Evolutionary conservation across 1,284 basidiomycete species (phyloP), one percentile per base, ranked within the genome.

Genomic region (Marasmius sp.): DNA sequence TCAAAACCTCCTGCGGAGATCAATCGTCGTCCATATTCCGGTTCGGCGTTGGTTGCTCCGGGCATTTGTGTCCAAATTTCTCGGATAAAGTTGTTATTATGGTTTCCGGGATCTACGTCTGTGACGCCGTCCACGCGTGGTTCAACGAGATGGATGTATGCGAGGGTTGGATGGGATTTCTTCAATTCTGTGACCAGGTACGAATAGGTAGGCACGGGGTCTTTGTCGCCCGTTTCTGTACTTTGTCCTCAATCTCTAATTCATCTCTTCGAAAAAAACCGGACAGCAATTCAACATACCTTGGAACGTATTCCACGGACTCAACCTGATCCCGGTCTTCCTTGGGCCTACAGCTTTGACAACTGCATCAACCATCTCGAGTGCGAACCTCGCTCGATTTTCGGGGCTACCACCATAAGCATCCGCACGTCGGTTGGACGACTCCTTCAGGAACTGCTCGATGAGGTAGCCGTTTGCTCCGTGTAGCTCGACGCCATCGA

Each of bases 1-100:
- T 68, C 72, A 53, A 76, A 77, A 6, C 81, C 84, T 27, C 84
- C 84, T 1, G 81, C 80, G 1, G 73, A 73, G 54, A 88, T 79
- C 60, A 86, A 79, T 1, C 72, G 65, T 12, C 72, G 60, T 2
- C 73, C 71, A 4, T 61, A 37, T 50, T n/a, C n/a, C n/a, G n/a
- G n/a, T n/a, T 74, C 73, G 56, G 56, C 61, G 39, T 62, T 59
- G 12, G 16, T 56, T 16, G 1, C 22, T 39, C 50, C 22, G 6
- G 43, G 3, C 6, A 1, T 64, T 0, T 64, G 65, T 0, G 54
- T 59, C 77, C 76, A 77, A 20, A 76, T 76, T 16, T 72, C 60
- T 37, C 74, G 69, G 45, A 72, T 63, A 59, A 74, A 72, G 59
- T 79, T 71, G 63, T 78, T 81, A 1, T 75, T 76, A 57, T 76